Base-by-base conservation (phyloP, 768 basidiomycete species). In the Kwoniella sp. region DNA sequence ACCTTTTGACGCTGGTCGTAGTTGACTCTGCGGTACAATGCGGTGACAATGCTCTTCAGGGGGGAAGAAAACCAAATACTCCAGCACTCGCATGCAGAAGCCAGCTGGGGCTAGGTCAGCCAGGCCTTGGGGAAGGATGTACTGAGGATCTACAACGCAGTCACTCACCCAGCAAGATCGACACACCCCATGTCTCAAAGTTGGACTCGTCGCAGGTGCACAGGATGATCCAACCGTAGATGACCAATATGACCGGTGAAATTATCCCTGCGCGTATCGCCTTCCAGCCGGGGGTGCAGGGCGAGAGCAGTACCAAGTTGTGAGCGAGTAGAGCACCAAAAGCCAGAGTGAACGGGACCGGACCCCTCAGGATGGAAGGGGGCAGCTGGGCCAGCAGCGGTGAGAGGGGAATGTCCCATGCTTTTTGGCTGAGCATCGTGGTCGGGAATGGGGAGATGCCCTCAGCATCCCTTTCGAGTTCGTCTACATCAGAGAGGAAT, bases 11-110 rank as follows among this genome's bases (percentile, higher is more conserved):
- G 6, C 17, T 10, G n/a, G n/a, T 8, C 45, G 26, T 1, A 23
- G 22, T 15, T 9, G 33, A 31, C 37, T n/a, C n/a, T n/a, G 37
- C 7, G 50, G 47, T 15, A 27, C n/a, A 5, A 62, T 19, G 2
- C 60, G 61, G 27, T 50, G 61, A 14, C 44, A 41, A 23, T 60
- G 20, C 36, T 60, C 60, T 42, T 68, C 66, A 0, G 66, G 34
- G 3, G 62, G 63, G 23, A 46, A 68, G 33, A 68, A 48, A 8
- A 64, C 42, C 17, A 64, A 34, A 20, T 46, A 33, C 26, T 64
- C 63, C 0, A 68, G 20, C 3, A 58, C 45, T 12, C 53, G 46
- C 11, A 59, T 27, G 8, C 14, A 8, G 32, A 25, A 41, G 3
- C 46, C 40, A 17, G 29, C 56, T 46, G 29, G 26, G 32, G 17